Conservation (phyloP, 1,284 basidiomycete genomes). For the Puccinia hordei region DNA sequence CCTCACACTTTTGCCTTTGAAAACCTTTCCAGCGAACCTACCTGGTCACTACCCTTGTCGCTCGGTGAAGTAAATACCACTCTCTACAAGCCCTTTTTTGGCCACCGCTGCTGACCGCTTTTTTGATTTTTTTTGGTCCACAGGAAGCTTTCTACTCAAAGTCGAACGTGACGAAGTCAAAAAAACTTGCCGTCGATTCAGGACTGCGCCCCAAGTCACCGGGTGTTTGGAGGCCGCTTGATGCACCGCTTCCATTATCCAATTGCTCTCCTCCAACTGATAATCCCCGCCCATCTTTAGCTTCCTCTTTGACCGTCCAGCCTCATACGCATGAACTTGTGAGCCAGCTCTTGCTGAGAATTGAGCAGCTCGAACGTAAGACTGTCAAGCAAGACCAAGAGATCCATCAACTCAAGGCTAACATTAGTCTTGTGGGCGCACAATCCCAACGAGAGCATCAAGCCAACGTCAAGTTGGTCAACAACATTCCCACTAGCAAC, state of each 20-base stretch:
- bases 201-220: conserved; percentile 22
- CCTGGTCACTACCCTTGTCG: conserved; percentile 44
- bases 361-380: conserved; percentile 49
- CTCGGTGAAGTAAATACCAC: conserved; percentile 42
- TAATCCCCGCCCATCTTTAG: conserved; percentile 27
- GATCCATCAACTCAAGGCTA: conserved; percentile 36
- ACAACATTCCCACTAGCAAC: background rate
- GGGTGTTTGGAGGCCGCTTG: conserved; percentile 37
- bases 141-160: conserved; percentile 51
- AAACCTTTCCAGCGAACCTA: conserved; percentile 2
- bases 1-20: conserved; percentile 23
- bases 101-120: conserved; percentile 3
- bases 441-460: conserved; percentile 34
- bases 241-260: conserved; percentile 5
- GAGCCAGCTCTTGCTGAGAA: conserved; percentile 39
- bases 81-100: background rate
- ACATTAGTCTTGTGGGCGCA: conserved; percentile 19
- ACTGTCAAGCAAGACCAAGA: conserved; percentile 44
- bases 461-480: conserved; percentile 14
- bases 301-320: conserved; percentile 37
- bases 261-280: conserved; percentile 23
- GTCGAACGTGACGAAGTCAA: conserved; percentile 49
- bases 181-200: background rate
- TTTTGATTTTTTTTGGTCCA: background rate
- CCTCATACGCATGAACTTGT: conserved; percentile 33